Base-by-base conservation (phyloP, 257 asterid genomes). In the Echites panduratus region DNA sequence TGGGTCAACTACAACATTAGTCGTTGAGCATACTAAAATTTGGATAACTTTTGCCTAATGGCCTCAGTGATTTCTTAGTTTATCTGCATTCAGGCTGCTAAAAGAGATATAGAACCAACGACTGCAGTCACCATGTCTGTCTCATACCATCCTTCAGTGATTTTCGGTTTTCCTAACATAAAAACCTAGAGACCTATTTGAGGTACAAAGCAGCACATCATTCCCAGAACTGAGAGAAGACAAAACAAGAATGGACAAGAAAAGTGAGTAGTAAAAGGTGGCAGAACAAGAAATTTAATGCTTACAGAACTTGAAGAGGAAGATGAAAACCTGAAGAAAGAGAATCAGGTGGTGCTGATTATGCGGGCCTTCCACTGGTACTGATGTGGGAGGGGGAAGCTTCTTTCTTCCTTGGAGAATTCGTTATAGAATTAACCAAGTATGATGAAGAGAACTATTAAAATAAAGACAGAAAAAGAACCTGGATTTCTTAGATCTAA, bases 341-440 rank as follows among this genome's bases (percentile, higher is more conserved):
- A 54, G 79, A 56, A 61, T 57, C 75, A 71, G 76, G 81, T 69
- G 84, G 24, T 75, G 87, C 71, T 82, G 82, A 81, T 80, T 75
- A 53, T 82, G 86, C 79, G 77, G 82, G 72, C 87, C 87, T 75
- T 82, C 86, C 80, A 81, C 82, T 75, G 89, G 87, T 77, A 83
- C 85, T 82, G 87, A 73, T 74, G 90, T 71, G 79, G 84, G 83
- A 83, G 85, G 86, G 84, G 82, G 80, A 62, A 76, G 32, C 73
- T 68, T 73, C 80, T 79, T 77, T 84, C 85, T 73, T 79, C 85
- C 83, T 47, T 56, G 71, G 77, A 78, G 63, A 63, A 68, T 66
- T 44, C 59, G 61, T 68, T 72, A 66, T 57, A 63, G 56, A 74
- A 41, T 40, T 70, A 70, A 66, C 67, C 32, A 43, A 41, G 16